Base-by-base conservation (phyloP, 73 alveolate genomes). In the Paraurostyla sp. region DNA sequence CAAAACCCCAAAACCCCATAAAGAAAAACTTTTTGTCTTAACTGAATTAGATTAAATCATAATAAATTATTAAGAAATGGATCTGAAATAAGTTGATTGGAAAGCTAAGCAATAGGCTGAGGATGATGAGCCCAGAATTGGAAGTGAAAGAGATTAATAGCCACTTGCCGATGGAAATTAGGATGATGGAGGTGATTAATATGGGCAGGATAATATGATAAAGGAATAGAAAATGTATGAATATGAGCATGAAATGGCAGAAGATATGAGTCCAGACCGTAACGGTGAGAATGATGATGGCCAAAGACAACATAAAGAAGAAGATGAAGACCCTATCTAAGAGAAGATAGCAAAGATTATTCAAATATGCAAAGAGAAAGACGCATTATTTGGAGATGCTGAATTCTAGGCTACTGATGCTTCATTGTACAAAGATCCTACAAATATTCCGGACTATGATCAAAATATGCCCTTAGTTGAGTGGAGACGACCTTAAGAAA, bases 401-500 rank as follows among this genome's bases (percentile, higher is more conserved):
- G 97, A 94, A 35, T 94, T 96, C 69, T 98, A 98, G 15, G 91
- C 98, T 18, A 93, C 83, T 42, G 94, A 88, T 60, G 80, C 92
- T 0, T 88, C 97, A 13, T 88, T 96, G n/a, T 96, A 94, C 76
- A 94, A 92, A 58, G 98, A 96, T 62, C 93, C 95, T n/a, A 76
- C 92, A 20, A 92, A 92, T 41, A 89, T 93, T 30, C 98, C 99
- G 27, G 97, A 93, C 83, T 96, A 93, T 87, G 98, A 95, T 33
- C 85, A 69, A 40, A 94, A 92, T 73, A 90, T 94, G 80, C 95
- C 96, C 38, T 52, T 87, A 25, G 95, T 97, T 23, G 94, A 95
- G 84, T 98, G 99, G 99, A 92, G 89, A 51, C 91, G 99, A 3
- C 98, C 99, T 41, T 94, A 97, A 41, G 98, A 96, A 51, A 94